Evolutionary conservation across 1,284 basidiomycete species (phyloP), one percentile per base, ranked within the genome.

Genomic region (Malassezia pachydermatis): DNA sequence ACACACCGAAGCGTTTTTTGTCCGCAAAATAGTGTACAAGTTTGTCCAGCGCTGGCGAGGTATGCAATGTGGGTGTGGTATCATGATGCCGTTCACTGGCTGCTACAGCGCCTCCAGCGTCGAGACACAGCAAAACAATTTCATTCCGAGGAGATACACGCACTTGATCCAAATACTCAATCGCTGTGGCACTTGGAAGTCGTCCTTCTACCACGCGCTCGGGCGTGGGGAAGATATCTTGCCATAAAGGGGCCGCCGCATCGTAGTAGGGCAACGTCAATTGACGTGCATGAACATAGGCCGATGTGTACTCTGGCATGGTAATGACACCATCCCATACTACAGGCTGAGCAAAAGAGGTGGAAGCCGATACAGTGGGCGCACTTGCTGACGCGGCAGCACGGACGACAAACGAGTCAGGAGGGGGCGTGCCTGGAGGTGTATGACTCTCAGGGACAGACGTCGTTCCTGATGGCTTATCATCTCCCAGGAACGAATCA

Each of bases 261-360:
- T 48, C 32, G 30, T 55, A 34, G 32, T 45, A 45, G 25, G 55
- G 57, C 2, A 59, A 60, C 2, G 58, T 62, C 5, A 70, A 45
- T 44, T 65, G 66, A 35, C 65, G 60, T 42, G 60, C 60, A 38
- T 54, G 55, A 7, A 63, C 64, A 34, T 58, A 59, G 43, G 65
- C 66, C 5, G 64, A 55, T 22, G 59, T 62, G 35, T 56, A 49
- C 27, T 69, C 67, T 17, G 67, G 68, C 45, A 71, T 65, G 29
- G 58, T 59, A 25, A 70, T 51, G n/a, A 67, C 60, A n/a, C 68
- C 68, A 20, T 59, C 60, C 68, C 68, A 71, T 7, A 67, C 41
- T 24, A 61, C 41, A 5, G 37, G 47, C 42, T 48, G 40, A 43
- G 51, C 33, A n/a, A n/a, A n/a, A n/a, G n/a, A n/a, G n/a, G n/a